Evolutionary conservation across 129 eudicot species (phyloP), one percentile per base, ranked within the genome.

Genomic region (Flaveria trinervia): DNA sequence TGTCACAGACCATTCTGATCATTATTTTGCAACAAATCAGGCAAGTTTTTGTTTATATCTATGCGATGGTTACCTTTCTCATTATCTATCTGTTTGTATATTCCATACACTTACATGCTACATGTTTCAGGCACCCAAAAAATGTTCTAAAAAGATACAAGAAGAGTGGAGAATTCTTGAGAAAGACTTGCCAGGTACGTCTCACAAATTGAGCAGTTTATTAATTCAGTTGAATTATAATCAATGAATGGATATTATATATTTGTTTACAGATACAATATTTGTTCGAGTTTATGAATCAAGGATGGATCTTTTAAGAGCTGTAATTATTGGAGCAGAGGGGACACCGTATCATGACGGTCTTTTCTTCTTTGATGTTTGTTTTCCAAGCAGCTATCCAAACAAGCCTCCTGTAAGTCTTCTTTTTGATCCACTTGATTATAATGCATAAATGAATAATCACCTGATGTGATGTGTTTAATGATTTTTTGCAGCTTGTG

Each of bases 281-380:
- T 90, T 74, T 73, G 98, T 93, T 41, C 83, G 98, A 85, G 98
- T 84, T 7, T 93, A 87, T 76, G 98, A 93, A 73, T 80, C 96
- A 74, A 84, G 98, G 69, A 91, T 93, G 97, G 98, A 93, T 83
- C 89, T 93, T 26, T 71, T 93, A 82, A 85, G 98, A 80, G 98
- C 98, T 71, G 98, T 89, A 10, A 91, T 93, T 52, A 75, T 91
- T 7, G 98, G 98, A 75, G 96, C 98, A 23, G 93, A 89, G 69
- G 98, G 98, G 18, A 93, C 98, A 16, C 98, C 98, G 0, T 93
- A 93, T 77, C 98, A 93, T 79, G 97, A 93, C 73, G 98, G 98
- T 16, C 90, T 93, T 52, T 93, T 85, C 78, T 87, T 90, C 86
- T 93, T 93, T 73, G 98, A 93, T 65, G 88, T 89, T 43, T 82